Conservation (phyloP, 371 early-diverging fungal species). For the Pancytospora philotis region DNA sequence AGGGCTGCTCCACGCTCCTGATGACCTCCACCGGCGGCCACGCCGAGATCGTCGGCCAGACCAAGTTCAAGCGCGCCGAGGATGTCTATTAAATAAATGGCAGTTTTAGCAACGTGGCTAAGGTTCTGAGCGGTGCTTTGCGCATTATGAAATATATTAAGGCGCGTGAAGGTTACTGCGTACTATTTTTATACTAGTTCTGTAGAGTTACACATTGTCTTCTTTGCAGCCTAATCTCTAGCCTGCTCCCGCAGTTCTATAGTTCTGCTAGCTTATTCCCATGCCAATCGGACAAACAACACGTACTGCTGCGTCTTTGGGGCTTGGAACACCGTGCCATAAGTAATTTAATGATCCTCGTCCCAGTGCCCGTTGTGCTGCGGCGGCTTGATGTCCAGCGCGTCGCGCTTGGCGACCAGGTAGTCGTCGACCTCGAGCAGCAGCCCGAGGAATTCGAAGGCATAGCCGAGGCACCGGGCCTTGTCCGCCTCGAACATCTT, state of each 20-base stretch:
- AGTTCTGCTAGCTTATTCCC: no score
- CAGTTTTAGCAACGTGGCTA: constrained; percentile 3
- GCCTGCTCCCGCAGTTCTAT: no score
- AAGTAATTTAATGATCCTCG: constrained; percentile 38
- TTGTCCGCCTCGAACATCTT: constrained; percentile 48
- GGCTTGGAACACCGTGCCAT: no score
- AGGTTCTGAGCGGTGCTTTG: not conserved
- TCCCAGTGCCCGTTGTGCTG: constrained; percentile 34
- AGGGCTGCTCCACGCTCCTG: constrained; percentile 79
- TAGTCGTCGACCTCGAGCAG: constrained; percentile 56
- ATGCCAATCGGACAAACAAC: not conserved
- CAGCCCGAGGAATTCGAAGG: constrained; percentile 48
- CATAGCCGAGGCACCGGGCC: constrained; percentile 50
- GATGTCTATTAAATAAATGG: constrained; percentile 16
- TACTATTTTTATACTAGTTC: no score
- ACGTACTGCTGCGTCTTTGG: not conserved
- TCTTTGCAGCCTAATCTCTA: no score
- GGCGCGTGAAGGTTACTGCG: no score
- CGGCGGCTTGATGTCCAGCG: constrained; percentile 37
- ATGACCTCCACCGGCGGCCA: constrained; percentile 97
- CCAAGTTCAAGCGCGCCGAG: constrained; percentile 42
- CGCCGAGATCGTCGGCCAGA: constrained; percentile 62
- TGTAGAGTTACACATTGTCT: no score
- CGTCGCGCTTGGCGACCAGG: constrained; percentile 55
- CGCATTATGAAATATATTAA: constrained; percentile 2